A percentile compares a stretch with the other conserved stretches of the same genome.
These are phyloP conservation scores for Helminthosporium solani DNA, from an alignment of 2,329 filamentous ascomycete genomes.

Conservation along the genomic window DNA sequence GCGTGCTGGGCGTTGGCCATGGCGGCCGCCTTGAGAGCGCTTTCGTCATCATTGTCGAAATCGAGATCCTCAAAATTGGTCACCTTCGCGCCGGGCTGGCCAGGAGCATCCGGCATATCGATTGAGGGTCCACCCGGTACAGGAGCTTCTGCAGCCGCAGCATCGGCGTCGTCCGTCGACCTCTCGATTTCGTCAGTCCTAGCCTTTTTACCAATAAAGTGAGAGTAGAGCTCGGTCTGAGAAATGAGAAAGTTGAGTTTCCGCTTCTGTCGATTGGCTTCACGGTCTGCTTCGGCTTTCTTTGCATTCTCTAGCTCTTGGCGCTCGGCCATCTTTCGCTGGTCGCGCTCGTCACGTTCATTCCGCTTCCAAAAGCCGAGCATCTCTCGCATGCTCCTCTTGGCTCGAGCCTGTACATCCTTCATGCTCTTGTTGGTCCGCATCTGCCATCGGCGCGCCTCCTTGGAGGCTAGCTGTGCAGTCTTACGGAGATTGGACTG, in stretches of 20 bases:
- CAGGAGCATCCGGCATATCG: slow-evolving; percentile 48
- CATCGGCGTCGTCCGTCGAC: slow-evolving; percentile 73
- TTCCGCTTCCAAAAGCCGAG: slow-evolving; percentile 99
- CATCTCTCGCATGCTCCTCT: slow-evolving; percentile 99
- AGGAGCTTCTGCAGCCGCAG: slow-evolving; percentile 47
- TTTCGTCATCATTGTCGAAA: slow-evolving; percentile 94
- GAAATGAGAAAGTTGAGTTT: slow-evolving; percentile 99
- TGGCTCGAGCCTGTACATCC: slow-evolving; percentile 92
- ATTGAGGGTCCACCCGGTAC: slow-evolving; percentile 46
- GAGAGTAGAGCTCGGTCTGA: slow-evolving; percentile 96
- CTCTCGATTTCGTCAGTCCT: slow-evolving; percentile 94
- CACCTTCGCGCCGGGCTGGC: slow-evolving; percentile 64
- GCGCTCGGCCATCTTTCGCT: slow-evolving; percentile 89
- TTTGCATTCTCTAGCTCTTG: slow-evolving; percentile 96
- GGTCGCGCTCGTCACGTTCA: slow-evolving; percentile 92
- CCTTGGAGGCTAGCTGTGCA: slow-evolving; percentile 92
- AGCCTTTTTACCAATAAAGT: slow-evolving; percentile 99
- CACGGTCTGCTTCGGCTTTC: slow-evolving; percentile 94
- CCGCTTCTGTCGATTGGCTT: slow-evolving; percentile 94
- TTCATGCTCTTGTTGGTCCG: slow-evolving; percentile 98
- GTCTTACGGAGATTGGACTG: slow-evolving; percentile 98
- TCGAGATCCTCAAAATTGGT: slow-evolving; percentile 93
- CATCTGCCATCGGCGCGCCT: slow-evolving; percentile 95
- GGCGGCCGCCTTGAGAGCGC: slow-evolving; percentile 75
- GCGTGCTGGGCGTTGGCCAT: slow-evolving; percentile 96